Base-by-base conservation (phyloP, 140 eudicot genomes). In the Stevia rebaudiana region DNA sequence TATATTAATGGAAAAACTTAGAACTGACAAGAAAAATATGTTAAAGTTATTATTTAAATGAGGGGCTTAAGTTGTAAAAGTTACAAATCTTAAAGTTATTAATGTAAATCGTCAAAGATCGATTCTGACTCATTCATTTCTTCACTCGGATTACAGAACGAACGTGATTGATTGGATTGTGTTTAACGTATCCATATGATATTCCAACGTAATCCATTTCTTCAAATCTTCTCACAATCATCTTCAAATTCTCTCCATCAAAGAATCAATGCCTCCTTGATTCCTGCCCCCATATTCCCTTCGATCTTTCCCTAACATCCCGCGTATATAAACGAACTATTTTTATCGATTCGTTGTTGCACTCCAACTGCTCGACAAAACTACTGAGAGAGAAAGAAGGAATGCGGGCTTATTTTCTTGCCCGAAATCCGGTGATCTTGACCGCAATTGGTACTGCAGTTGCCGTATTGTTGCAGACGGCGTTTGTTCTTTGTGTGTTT, bases 401-500 rank as follows among this genome's bases (percentile, higher is more conserved):
- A 69, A 79, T 74, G 83, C 62, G 24, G 69, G 73, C 67, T 10
- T 21, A n/a, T 54, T 59, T 46, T 76, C 52, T 40, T 10, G 76
- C 76, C 40, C 50, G 73, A 52, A 47, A 53, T 50, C 68, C 67
- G 69, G 63, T 63, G 66, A 64, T 43, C 15, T 28, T 77, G 55
- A 52, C 72, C 41, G 1, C 56, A 33, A 15, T 15, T n/a, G 49
- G 66, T 41, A 12, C 52, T 31, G 59, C 22, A 2, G 53, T 73
- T 52, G 59, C 46, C 22, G 21, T 77, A 23, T 36, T 81, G 13
- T 61, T 65, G 47, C 42, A 59, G 78, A 65, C 68, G 16, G 83
- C 36, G 6, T 76, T 72, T 56, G 83, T 79, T 65, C 19, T 60
- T 16, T 52, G 76, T 66, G 75, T 65, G 63, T 86, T 73, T 57